A percentile compares a stretch with the other conserved stretches of the same genome.
phyloP scores from a whole-genome alignment of 495 filamentous ascomycete species.

The Cercophora samala region DNA sequence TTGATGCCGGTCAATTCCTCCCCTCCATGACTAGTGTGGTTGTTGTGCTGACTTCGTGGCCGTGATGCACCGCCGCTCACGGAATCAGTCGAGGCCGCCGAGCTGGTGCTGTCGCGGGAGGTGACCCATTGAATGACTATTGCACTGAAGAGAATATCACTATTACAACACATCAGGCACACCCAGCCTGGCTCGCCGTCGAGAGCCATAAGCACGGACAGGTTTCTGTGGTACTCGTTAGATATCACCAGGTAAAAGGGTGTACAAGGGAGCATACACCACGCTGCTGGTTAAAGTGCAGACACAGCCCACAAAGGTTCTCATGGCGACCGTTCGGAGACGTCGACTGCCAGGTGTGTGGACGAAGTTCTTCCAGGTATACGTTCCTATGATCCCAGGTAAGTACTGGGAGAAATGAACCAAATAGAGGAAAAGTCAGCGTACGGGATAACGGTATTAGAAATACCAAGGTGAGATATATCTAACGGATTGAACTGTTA shows the following conservation, averaged over 20 bases:
- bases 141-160: conserved; percentile 53
- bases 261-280: conserved; percentile 32
- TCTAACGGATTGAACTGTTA: conserved; percentile 27
- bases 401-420: neutral
- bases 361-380: conserved; percentile 39
- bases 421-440: neutral
- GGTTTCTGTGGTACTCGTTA: conserved; percentile 37
- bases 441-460: conserved; percentile 47
- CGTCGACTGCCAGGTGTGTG: conserved; percentile 34
- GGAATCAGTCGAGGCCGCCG: conserved; percentile 4
- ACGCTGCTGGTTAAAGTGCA: conserved; percentile 48
- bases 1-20: neutral
- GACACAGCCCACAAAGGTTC: conserved; percentile 50
- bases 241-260: neutral
- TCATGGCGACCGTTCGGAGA: conserved; percentile 40
- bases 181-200: conserved; percentile 56
- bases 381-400: conserved; percentile 30
- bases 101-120: conserved; percentile 40
- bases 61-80: neutral
- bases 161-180: conserved; percentile 56
- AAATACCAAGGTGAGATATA: conserved; percentile 52
- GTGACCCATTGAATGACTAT: conserved; percentile 55
- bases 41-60: neutral
- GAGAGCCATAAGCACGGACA: conserved; percentile 48
- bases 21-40: neutral